Base-by-base conservation (phyloP, 2,329 filamentous ascomycete genomes). In the Ophiostoma novo-ulmi region DNA sequence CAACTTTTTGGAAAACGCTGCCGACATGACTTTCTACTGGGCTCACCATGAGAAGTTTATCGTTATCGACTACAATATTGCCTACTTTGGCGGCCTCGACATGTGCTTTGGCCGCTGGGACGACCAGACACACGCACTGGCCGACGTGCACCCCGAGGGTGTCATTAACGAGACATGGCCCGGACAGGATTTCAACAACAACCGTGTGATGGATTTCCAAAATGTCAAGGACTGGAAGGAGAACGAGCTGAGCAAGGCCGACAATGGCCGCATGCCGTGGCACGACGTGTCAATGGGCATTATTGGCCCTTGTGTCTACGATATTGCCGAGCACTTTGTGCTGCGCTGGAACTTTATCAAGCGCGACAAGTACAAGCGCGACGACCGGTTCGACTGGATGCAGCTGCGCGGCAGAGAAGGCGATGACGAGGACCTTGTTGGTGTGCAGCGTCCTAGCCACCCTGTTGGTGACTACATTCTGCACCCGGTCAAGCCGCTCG, bases 41-140 rank as follows among this genome's bases (percentile, higher is more conserved):
- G 95, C 95, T 0, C 95, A 99, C 78, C 95, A 99, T 78, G 95
- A 99, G 77, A 99, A 99, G 78, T 96, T 97, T 77, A 91, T 98
- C 70, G 91, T 99, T 22, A 91, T 98, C 69, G 95, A 98, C 80
- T 97, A 97, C 77, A 86, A 89, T 20, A 81, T 94, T 75, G 95
- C 93, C 17, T 98, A 98, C 77, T 94, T 98, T 71, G 95, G 95
- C 69, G 95, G 95, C 0, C 84, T 99, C 6, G 95, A 99, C 80
- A 83, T 98, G 41, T 99, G 95, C 79, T 99, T 97, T 78, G 95
- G 95, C 10, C 88, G 95, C 69, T 98, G 94, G 94, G 95, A 99
- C 77, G 86, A 87, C 70, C 88, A 91, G 73, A 92, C 97, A 76
- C 95, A 98, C 80, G 86, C 89, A 1, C 84, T 97, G 17, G 86